Percentiles rank a stretch among this genome's conserved stretches.
phyloP scores from a whole-genome alignment of 73 alveolate genomes.

The Breviolum minutum region DNA sequence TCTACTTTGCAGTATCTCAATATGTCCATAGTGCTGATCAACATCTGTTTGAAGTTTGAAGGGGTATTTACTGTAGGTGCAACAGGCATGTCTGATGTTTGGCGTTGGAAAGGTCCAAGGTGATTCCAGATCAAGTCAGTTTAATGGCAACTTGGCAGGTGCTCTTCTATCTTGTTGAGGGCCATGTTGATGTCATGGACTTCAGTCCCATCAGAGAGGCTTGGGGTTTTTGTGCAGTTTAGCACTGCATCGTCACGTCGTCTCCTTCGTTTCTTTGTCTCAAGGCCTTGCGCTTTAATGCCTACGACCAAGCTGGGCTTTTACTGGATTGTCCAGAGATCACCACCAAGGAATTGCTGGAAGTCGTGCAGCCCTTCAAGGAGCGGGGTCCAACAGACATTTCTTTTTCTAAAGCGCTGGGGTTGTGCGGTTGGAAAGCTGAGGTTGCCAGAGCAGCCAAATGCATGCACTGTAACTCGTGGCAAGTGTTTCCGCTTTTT shows the following conservation, averaged over 20 bases:
- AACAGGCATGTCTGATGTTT: too few relatives aligned
- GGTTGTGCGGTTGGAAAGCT: too few relatives aligned
- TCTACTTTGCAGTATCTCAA: too few relatives aligned
- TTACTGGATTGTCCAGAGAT: conserved; percentile 30
- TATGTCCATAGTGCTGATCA: too few relatives aligned
- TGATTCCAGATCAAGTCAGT: background rate
- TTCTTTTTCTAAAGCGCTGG: background rate
- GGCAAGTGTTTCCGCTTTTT: too few relatives aligned
- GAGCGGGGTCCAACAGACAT: background rate
- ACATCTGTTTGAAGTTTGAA: too few relatives aligned
- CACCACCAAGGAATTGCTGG: conserved; percentile 38
- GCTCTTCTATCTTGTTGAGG: conserved; percentile 65
- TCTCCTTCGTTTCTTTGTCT: background rate
- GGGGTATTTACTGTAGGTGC: too few relatives aligned
- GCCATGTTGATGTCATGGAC: conserved; percentile 74
- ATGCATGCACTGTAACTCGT: too few relatives aligned
- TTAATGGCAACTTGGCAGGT: background rate
- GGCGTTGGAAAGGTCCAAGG: background rate
- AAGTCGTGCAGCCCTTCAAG: conserved; percentile 71
- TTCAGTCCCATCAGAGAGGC: conserved; percentile 74
- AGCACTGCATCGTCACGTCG: background rate
- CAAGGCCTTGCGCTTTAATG: conserved; percentile 79
- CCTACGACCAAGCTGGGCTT: conserved; percentile 73
- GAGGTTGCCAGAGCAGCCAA: too few relatives aligned
- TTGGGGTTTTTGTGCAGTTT: background rate